Evolutionary conservation across 2,329 filamentous ascomycete genomes (phyloP).

Genomic region (Aspergillus pseudoviridinutans): DNA sequence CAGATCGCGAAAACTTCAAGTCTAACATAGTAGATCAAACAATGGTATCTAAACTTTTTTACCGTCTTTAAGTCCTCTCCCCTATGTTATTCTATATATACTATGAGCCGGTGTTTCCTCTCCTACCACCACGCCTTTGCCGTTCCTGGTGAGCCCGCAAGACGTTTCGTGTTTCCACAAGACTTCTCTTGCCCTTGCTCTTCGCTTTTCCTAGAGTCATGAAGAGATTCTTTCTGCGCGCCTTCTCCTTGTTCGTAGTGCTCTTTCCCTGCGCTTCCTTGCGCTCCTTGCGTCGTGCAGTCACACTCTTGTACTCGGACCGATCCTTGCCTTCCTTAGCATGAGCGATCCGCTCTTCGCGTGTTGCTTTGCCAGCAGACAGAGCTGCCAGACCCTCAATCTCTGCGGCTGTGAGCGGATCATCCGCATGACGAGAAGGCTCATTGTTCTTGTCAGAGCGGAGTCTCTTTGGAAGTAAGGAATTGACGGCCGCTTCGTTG

Average conservation of each 20-base stretch:
- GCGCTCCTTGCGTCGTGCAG: conserved; percentile 78
- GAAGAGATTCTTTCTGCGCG: conserved; percentile 94
- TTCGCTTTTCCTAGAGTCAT: conserved; percentile 98
- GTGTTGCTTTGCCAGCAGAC: conserved; percentile 69
- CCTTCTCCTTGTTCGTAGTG: conserved; percentile 96
- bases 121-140: conserved; percentile 76
- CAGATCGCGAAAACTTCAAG: background rate
- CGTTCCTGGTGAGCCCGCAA: conserved; percentile 77
- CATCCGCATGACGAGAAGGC: conserved; percentile 68
- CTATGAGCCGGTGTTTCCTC: conserved; percentile 58
- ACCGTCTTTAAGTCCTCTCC: background rate
- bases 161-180: conserved; percentile 78
- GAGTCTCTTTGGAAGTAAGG: conserved; percentile 48
- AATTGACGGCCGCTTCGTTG: conserved; percentile 66
- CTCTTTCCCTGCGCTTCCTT: conserved; percentile 89
- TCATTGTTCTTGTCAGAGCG: conserved; percentile 44
- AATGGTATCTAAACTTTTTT: background rate
- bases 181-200: conserved; percentile 88
- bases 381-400: conserved; percentile 83
- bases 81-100: background rate
- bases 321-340: conserved; percentile 77
- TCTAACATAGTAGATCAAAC: background rate
- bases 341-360: conserved; percentile 81
- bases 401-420: conserved; percentile 82
- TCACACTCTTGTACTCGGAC: conserved; percentile 78